These are phyloP conservation scores for Luzula sylvatica DNA, from an alignment of 176 grass and related monocot genomes.

Conservation along the genomic window DNA sequence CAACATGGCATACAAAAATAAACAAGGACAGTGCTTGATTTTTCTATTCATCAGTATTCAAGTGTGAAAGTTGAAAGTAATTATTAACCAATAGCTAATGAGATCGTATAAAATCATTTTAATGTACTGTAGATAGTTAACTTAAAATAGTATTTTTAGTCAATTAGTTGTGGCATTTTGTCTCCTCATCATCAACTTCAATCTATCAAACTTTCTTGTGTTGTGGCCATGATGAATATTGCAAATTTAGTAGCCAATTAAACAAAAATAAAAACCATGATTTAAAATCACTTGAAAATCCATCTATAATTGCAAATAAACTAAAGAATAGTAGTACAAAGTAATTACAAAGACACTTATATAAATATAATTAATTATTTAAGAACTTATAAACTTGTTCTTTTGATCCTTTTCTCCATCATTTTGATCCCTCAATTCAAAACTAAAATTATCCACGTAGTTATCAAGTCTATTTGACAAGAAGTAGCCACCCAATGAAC, in stretches of 20 bases:
- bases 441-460: constrained; percentile 10
- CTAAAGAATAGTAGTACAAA: too few relatives aligned
- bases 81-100: constrained; percentile 1
- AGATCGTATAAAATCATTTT: constrained; percentile 3
- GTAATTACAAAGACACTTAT: too few relatives aligned
- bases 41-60: too few relatives aligned
- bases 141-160: background rate
- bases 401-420: background rate
- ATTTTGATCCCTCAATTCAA: constrained; percentile 9
- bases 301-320: too few relatives aligned
- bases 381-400: constrained; percentile 14
- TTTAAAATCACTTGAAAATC: too few relatives aligned
- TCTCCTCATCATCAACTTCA: background rate
- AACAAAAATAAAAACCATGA: too few relatives aligned
- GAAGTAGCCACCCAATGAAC: constrained; percentile 20
- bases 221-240: constrained; percentile 3
- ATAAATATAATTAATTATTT: too few relatives aligned
- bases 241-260: too few relatives aligned
- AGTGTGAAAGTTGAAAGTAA: background rate
- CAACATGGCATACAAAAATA: too few relatives aligned
- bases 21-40: too few relatives aligned
- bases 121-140: background rate
- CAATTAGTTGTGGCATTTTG: constrained; percentile 8
- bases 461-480: constrained; percentile 17
- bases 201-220: background rate